Evolutionary conservation across 2,329 filamentous ascomycete species (phyloP), one percentile per base, ranked within the genome.

Genomic region (Amphichorda felina): DNA sequence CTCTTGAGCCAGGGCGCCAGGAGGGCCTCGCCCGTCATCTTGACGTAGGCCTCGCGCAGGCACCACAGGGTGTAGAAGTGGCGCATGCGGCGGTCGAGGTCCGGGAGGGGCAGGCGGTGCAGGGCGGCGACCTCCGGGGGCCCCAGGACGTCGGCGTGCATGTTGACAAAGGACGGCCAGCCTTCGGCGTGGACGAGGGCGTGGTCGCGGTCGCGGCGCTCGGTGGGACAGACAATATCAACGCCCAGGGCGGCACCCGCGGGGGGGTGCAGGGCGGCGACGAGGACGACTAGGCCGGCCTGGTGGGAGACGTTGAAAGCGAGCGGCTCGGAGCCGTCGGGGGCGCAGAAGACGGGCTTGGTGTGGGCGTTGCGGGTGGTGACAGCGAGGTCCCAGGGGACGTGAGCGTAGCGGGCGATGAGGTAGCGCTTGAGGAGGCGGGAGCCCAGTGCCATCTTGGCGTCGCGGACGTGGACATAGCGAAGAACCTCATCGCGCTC

Each of bases 301-400:
- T 89, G 83, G 54, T 89, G 83, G 31, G 74, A 79, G 37, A 88
- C 70, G 56, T 89, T 89, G 66, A 89, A 88, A 42, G 61, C 46
- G n/a, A 75, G 52, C 14, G 66, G 56, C 45, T 65, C 68, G 38
- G 39, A 59, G 43, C 46, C 70, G 59, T 52, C 63, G 55, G 42
- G 66, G 61, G 63, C 60, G 50, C 48, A 50, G 50, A 63, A 75
- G 35, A 71, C 52, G 30, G 72, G 72, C 53, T 76, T 76, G 36
- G 60, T 63, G 46, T 59, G 61, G 53, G 57, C 40, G 60, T 76
- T 64, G 55, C 76, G 69, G 9, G 68, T 65, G 38, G 82, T 61
- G 14, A 48, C 57, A 33, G 78, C 73, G 4, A 66, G 54, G 28
- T 61, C 54, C 81, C 81, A 88, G 9, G 75, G 61, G 15, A 80